A percentile compares a stretch with the other conserved stretches of the same genome.
These are phyloP conservation scores for Auricularia sp. DNA, from an alignment of 768 basidiomycete species.

Conservation along the genomic window DNA sequence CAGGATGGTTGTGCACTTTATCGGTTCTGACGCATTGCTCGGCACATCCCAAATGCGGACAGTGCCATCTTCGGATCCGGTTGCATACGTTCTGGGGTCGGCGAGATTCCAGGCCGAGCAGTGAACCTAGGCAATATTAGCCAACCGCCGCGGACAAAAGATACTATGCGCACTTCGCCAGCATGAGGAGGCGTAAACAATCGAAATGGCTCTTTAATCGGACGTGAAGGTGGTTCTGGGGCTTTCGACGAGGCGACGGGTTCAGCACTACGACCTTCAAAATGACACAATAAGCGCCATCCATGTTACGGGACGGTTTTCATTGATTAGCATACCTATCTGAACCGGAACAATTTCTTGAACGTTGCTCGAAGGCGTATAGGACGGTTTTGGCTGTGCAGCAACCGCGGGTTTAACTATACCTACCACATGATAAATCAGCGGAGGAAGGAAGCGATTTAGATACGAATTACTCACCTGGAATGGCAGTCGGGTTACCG, in stretches of 20 bases:
- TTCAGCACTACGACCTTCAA: too few species aligned
- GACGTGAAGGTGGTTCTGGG: too few species aligned
- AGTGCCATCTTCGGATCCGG: slow-evolving; percentile 51
- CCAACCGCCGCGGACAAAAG: background rate
- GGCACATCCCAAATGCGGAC: slow-evolving; percentile 56
- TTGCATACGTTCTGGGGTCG: background rate
- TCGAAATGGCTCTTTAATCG: too few species aligned
- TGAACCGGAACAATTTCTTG: too few species aligned
- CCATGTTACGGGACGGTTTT: too few species aligned
- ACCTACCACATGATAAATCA: background rate
- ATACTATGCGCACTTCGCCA: background rate
- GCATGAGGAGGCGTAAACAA: background rate
- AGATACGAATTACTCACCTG: background rate
- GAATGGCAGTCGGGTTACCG: background rate
- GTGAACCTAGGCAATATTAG: background rate
- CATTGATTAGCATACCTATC: too few species aligned
- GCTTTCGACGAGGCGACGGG: too few species aligned
- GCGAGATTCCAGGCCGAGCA: background rate
- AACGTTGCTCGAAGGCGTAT: too few species aligned
- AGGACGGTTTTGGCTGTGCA: background rate
- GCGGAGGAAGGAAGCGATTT: background rate
- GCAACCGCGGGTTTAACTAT: too few species aligned
- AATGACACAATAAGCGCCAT: too few species aligned
- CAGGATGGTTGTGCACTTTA: background rate
- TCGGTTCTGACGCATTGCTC: background rate